These are phyloP conservation scores for Nepenthes gracilis DNA, from an alignment of 148 eudicot species.

Conservation along the genomic window DNA sequence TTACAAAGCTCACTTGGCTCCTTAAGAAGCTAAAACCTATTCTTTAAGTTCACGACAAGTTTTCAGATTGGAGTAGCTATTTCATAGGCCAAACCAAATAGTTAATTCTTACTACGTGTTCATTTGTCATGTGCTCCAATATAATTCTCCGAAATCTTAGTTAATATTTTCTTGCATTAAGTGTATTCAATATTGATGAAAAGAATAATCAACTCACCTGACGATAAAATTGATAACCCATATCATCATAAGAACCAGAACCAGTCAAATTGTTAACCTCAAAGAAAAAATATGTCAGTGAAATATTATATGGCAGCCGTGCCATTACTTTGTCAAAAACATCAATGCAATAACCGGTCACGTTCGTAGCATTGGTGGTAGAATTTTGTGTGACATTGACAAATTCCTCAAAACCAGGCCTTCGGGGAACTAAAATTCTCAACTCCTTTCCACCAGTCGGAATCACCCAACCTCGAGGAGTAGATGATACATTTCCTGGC, in stretches of 20 bases:
- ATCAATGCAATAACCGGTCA: constrained; percentile 44
- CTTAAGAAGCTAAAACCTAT: too few relatives aligned
- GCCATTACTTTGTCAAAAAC: constrained; percentile 33
- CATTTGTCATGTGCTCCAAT: too few relatives aligned
- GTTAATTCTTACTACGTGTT: too few relatives aligned
- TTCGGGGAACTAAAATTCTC: neutral
- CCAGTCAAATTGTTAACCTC: constrained; percentile 6
- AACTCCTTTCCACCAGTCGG: neutral
- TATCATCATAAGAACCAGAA: constrained; percentile 23
- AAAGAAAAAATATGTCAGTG: constrained; percentile 19
- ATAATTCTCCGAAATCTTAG: neutral
- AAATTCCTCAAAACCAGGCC: neutral
- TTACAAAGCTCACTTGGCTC: too few relatives aligned
- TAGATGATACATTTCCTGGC: neutral
- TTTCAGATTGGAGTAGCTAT: too few relatives aligned
- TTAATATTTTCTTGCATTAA: neutral
- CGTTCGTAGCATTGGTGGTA: neutral
- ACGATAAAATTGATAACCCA: constrained; percentile 22
- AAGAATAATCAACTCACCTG: constrained; percentile 18
- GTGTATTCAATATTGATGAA: neutral
- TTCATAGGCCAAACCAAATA: too few relatives aligned
- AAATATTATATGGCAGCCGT: constrained; percentile 20
- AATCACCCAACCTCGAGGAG: neutral
- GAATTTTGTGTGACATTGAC: neutral
- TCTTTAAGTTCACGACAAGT: too few relatives aligned